Base-by-base conservation (phyloP, 805 yeast genomes). In the Cyberlindnera saturnus region DNA sequence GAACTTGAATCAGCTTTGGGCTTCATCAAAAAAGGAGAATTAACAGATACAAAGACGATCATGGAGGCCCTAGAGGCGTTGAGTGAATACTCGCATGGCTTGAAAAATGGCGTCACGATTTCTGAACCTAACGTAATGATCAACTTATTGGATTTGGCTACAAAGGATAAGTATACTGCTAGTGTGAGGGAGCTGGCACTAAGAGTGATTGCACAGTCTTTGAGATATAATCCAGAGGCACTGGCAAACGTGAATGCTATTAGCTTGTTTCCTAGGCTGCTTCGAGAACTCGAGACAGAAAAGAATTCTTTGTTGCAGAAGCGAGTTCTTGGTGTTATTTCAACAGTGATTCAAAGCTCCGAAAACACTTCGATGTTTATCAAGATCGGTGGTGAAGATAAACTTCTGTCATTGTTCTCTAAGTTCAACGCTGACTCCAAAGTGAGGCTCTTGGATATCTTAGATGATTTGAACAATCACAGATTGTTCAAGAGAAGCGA, bases 151-250 rank as follows among this genome's bases (percentile, higher is more conserved):
- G 11, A 23, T 3, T 23, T 23, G 28, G 28, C 11, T 23, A 23
- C 28, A 10, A 23, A 23, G 28, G 28, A 23, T 9, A 23, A 23
- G 6, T 23, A 5, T 23, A 8, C 28, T 17, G 4, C 13, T 11
- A 34, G 49, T 0, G 37, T 64, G 19, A 66, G 71, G 44, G 93
- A 87, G 44, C 53, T 74, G 36, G 60, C 79, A 1, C 73, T 79
- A 13, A 68, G 88, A 47, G 67, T 83, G 26, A 66, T 89, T 45
- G 81, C 85, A 0, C 71, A 86, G 5, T 63, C 90, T 5, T 61
- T 88, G 36, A 71, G 96, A 53, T 88, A 88, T 59, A 89, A 89
- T 57, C 79, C 78, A 2, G 75, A 73, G 3, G 88, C 89, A 0
- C 49, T 72, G 2, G 60, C 61, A 3, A 67, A 67, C 42, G 63